Base-by-base conservation (phyloP, 1,139 yeast genomes). In the Lodderomyces jiufengensis region DNA sequence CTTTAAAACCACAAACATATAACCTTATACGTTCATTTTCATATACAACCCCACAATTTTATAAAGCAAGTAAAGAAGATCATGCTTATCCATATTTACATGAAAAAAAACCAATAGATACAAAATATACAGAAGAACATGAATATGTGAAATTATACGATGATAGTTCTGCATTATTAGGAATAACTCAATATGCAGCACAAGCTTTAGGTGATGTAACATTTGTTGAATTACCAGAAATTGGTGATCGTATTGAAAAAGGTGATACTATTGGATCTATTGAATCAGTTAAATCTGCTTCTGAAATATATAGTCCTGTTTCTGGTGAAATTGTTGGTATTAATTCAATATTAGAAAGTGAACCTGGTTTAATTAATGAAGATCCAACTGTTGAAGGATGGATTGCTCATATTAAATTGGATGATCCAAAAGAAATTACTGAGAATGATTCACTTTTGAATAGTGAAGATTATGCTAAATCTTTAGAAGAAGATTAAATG, bases 131-230 rank as follows among this genome's bases (percentile, higher is more conserved):
- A 12, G 67, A 72, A 38, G 97, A 92, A 55, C 99, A 92, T 68
- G 99, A 92, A 67, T 92, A 97, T 97, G 67, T 94, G 43, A 92
- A 95, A 2, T 70, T 80, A 34, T 94, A 85, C 57, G 74, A 76
- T 24, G 96, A 90, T 61, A 86, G 87, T 41, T 71, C 80, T 24
- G 83, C 94, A 2, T 88, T 83, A 50, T 71, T 92, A 26, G 99
- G 99, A 26, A 88, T 92, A 61, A 90, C 98, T 43, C 79, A 77
- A 52, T 90, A 92, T 59, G 99, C 99, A 24, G 84, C 96, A 29
- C 96, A 90, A 54, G 95, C 98, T n/a, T 76, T 92, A 44, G 98
- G 98, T 32, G 99, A 92, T 64, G 95, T 95, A 37, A 94, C 97
- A 12, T 92, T 73, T 60, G 83, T 88, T 46, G 99, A 92, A 63